Evolutionary conservation across 345 rosid species (phyloP).

Genomic region (Melaleuca quinquenervia): DNA sequence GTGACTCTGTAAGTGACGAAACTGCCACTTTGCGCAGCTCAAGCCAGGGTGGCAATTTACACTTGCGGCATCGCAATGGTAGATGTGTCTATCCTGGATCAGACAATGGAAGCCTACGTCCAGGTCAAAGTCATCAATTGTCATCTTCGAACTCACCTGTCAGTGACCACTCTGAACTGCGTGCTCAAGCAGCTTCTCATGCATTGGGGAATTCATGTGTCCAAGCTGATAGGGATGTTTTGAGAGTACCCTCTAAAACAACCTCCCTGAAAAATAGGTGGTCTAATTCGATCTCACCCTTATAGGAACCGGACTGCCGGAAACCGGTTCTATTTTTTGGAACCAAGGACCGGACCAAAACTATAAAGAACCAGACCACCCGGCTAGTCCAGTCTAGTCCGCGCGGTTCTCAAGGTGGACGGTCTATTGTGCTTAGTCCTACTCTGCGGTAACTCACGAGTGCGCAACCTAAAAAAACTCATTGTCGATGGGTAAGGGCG

Average conservation of each 20-base stretch:
- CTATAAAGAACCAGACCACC: too few relatives aligned
- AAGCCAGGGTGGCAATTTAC: not conserved
- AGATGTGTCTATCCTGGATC: not conserved
- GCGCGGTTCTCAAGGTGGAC: too few relatives aligned
- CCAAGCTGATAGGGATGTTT: not conserved
- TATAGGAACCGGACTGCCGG: too few relatives aligned
- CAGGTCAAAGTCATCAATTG: not conserved
- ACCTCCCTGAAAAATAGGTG: not conserved
- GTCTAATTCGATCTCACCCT: too few relatives aligned
- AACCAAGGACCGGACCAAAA: too few relatives aligned
- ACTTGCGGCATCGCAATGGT: not conserved
- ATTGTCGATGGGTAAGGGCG: too few relatives aligned
- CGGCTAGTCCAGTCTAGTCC: too few relatives aligned
- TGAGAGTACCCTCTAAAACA: not conserved
- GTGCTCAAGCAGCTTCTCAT: slow-evolving; percentile 5
- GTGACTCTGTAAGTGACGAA: not conserved
- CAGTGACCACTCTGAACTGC: slow-evolving; percentile 1
- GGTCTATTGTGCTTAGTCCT: too few relatives aligned
- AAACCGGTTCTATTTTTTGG: too few relatives aligned
- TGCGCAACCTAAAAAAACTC: too few relatives aligned
- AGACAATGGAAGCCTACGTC: not conserved
- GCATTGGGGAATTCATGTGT: not conserved
- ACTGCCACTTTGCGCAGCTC: not conserved
- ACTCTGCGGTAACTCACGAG: too few relatives aligned
- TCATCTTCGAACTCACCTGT: not conserved